Evolutionary conservation across 1,139 yeast genomes (phyloP).

Genomic region (Blastobotrys proliferans): DNA sequence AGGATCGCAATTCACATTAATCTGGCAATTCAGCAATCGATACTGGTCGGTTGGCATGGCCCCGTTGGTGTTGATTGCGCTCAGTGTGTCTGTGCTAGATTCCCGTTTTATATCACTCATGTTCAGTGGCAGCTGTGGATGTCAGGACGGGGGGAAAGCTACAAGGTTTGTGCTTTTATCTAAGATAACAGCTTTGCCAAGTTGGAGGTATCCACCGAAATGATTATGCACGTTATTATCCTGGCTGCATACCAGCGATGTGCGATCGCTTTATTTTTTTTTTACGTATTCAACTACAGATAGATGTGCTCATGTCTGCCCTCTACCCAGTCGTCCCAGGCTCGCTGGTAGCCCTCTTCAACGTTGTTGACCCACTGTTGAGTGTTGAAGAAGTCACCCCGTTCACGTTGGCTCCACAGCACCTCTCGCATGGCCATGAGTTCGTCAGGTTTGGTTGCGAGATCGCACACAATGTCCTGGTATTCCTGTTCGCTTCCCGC

Average conservation of each 20-base stretch:
- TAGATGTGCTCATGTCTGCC: slow-evolving; percentile 17
- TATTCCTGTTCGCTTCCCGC: slow-evolving; percentile 30
- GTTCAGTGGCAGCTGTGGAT: neutral
- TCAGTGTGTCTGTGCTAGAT: slow-evolving; percentile 1
- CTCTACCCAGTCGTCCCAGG: slow-evolving; percentile 33
- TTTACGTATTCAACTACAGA: slow-evolving; percentile 4
- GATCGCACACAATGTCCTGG: slow-evolving; percentile 26
- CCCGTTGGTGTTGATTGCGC: neutral
- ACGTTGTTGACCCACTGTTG: slow-evolving; percentile 30
- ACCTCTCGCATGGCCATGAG: slow-evolving; percentile 24
- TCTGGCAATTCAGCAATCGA: slow-evolving; percentile 1
- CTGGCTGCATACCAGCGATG: no score
- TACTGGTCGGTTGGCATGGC: neutral
- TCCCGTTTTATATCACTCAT: neutral
- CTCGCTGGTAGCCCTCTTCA: slow-evolving; percentile 28
- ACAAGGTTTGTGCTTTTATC: no score
- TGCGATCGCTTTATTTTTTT: no score
- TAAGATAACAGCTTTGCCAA: no score
- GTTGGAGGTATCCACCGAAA: no score
- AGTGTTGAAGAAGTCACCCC: slow-evolving; percentile 31
- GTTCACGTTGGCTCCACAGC: slow-evolving; percentile 27
- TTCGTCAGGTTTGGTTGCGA: slow-evolving; percentile 23
- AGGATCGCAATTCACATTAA: neutral
- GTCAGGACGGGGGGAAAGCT: neutral
- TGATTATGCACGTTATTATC: no score